Base-by-base conservation (phyloP, 139 green algal genomes). In the Bryopsis sp. region DNA sequence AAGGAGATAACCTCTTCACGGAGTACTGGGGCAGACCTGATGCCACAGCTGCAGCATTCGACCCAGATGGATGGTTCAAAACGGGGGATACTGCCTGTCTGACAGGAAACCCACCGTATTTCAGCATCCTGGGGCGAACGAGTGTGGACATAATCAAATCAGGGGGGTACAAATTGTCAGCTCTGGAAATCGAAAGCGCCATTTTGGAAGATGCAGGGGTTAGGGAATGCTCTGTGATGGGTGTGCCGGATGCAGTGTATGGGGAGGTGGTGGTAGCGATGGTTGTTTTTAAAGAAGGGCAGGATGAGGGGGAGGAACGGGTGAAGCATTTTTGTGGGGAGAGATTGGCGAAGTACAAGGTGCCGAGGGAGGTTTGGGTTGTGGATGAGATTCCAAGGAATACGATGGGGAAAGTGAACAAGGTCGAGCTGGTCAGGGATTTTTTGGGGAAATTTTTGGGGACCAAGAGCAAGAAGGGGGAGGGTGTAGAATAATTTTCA, bases 321-420 rank as follows among this genome's bases (percentile, higher is more conserved):
- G 34, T 76, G 46, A 1, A 62, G 1, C 5, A 36, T 29, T 74
- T 74, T 24, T 67, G 62, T n/a, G 4, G 15, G 6, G 32, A 76
- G 2, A 43, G 59, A n/a, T 69, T 95, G 62, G 70, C 92, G 15
- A 35, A 67, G 0, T 95, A 96, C 63, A 87, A 96, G 58, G 47
- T 90, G 28, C 87, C 88, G 0, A 46, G 47, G 24, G 19, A 43
- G 26, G n/a, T 93, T 26, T 5, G 61, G n/a, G 1, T 88, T 38
- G 61, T 95, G 7, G 66, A 78, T 0, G 38, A 67, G 2, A 80
- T 98, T 31, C 90, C 86, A 0, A 74, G 93, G 34, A 98, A 98
- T 64, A 88, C 92, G 1, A 97, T 98, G 93, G 93, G 93, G 58
- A 98, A 98, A 72, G 78, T 98, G 7, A 97, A 96, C 84, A 96